Conservation (phyloP, 495 filamentous ascomycete genomes). For the Recurvomyces mirabilis region DNA sequence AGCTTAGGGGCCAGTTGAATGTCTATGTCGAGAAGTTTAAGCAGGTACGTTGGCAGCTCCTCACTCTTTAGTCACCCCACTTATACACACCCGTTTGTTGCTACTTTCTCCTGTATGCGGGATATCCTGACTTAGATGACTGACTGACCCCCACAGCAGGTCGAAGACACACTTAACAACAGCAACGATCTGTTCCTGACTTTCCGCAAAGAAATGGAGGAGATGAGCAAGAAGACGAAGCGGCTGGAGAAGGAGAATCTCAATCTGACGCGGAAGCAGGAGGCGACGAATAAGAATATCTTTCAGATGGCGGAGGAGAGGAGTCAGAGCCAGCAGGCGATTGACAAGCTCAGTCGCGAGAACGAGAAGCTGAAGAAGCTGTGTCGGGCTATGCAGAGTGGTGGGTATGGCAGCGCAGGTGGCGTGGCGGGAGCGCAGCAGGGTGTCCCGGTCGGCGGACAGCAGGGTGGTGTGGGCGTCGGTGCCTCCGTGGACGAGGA, state of each 20-base stretch:
- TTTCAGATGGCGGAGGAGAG: constrained; percentile 97
- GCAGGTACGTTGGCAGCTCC: constrained; percentile 56
- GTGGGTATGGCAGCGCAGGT: constrained; percentile 57
- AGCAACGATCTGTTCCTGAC: constrained; percentile 97
- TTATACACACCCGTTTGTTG: too few relatives aligned
- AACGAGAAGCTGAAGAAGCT: constrained; percentile 86
- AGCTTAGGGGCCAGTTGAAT: constrained; percentile 87
- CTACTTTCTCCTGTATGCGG: too few relatives aligned
- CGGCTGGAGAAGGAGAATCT: constrained; percentile 94
- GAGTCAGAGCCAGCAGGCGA: constrained; percentile 35
- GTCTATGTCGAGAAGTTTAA: constrained; percentile 99
- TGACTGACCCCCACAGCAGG: constrained; percentile 43
- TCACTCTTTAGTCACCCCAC: background rate
- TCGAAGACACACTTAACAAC: constrained; percentile 97
- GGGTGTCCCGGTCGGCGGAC: constrained; percentile 17
- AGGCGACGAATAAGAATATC: constrained; percentile 87
- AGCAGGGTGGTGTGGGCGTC: constrained; percentile 35
- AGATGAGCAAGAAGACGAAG: constrained; percentile 99
- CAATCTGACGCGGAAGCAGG: constrained; percentile 80
- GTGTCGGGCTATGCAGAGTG: constrained; percentile 86
- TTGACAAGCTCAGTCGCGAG: constrained; percentile 56
- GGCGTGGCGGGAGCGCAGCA: constrained; percentile 39
- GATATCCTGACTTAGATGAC: too few relatives aligned
- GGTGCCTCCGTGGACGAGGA: constrained; percentile 30
- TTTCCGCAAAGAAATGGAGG: constrained; percentile 99